Percentiles rank a stretch among this genome's conserved stretches.
phyloP scores from a whole-genome alignment of 148 eudicot species.

The Rhododendron simsii region DNA sequence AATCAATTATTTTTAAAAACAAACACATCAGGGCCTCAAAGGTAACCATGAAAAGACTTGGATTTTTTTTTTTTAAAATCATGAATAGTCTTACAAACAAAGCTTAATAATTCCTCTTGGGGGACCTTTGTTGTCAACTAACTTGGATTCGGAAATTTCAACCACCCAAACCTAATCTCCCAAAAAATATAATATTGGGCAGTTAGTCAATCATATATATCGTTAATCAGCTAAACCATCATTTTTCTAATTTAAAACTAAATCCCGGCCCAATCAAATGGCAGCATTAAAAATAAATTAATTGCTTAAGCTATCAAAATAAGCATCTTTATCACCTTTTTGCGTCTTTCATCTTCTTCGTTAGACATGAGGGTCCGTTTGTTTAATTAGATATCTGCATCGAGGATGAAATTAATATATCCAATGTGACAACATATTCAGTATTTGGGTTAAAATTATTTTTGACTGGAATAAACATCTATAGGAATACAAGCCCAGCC shows the following conservation, averaged over 20 bases:
- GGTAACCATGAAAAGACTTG: background rate
- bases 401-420: too few species aligned
- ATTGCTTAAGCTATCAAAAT: background rate
- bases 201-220: too few species aligned
- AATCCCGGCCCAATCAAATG: background rate
- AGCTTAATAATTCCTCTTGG: background rate
- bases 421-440: too few species aligned
- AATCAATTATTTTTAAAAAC: too few species aligned
- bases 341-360: background rate
- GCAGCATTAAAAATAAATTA: background rate
- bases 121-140: constrained; percentile 4
- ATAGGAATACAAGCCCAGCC: too few species aligned
- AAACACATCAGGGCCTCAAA: too few species aligned
- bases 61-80: background rate
- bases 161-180: constrained; percentile 2
- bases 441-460: too few species aligned
- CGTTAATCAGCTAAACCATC: background rate
- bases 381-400: too few species aligned
- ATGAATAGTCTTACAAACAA: background rate
- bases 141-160: constrained; percentile 3
- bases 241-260: too few species aligned
- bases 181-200: background rate
- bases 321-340: background rate
- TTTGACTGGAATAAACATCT: too few species aligned
- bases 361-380: too few species aligned